These are phyloP conservation scores for Hanseniaspora taiwanica DNA, from an alignment of 805 yeast species.

Conservation along the genomic window DNA sequence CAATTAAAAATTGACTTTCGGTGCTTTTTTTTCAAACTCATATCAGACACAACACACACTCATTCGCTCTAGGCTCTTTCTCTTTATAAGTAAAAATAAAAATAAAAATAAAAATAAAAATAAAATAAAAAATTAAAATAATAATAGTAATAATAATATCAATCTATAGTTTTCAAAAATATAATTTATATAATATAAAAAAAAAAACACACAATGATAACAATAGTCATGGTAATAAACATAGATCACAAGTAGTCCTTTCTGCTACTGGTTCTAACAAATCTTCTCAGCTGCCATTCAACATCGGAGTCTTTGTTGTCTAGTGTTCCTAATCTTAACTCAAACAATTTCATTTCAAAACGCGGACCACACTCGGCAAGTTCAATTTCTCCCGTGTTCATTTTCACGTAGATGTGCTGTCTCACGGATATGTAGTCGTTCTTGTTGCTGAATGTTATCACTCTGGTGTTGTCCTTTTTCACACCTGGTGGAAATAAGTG, in stretches of 20 bases:
- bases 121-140: too few species aligned
- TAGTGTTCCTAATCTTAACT: constrained; percentile 74
- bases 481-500: constrained; percentile 96
- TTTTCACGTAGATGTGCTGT: constrained; percentile 86
- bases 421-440: constrained; percentile 91
- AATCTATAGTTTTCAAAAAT: too few species aligned
- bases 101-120: too few species aligned
- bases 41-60: too few species aligned
- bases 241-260: constrained; percentile 55
- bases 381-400: constrained; percentile 70
- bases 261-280: constrained; percentile 89
- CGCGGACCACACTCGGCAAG: constrained; percentile 97
- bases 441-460: constrained; percentile 80
- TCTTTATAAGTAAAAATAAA: too few species aligned
- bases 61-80: too few species aligned
- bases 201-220: not conserved
- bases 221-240: not conserved
- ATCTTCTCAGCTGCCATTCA: constrained; percentile 93
- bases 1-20: constrained; percentile 2
- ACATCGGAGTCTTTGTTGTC: constrained; percentile 94
- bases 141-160: not conserved
- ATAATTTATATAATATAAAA: not conserved
- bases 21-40: too few species aligned
- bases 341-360: constrained; percentile 90
- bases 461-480: constrained; percentile 77